A percentile compares a stretch with the other conserved stretches of the same genome.
Evolutionary conservation across 768 basidiomycete genomes (phyloP).

Genomic region (Russula griseocarnosa): DNA sequence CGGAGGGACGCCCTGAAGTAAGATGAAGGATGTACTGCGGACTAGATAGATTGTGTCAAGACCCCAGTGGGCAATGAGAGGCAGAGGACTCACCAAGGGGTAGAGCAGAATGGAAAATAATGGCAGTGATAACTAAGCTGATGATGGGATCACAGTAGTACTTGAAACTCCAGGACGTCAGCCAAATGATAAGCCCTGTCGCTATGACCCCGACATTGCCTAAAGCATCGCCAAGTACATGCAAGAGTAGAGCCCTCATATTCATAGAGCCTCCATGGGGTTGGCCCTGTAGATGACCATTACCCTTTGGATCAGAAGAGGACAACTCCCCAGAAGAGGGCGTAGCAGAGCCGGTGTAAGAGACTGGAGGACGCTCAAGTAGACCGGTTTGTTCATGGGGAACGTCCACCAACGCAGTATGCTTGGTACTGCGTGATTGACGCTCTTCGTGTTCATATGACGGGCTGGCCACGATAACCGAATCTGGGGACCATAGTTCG

Average conservation of each 20-base stretch:
- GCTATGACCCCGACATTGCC: constrained; percentile 98
- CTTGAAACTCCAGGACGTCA: constrained; percentile 77
- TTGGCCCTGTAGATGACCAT: constrained; percentile 36
- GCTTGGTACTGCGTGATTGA: background rate
- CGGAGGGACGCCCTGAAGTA: constrained; percentile 90
- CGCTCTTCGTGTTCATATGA: constrained; percentile 18
- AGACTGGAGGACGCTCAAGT: constrained; percentile 15
- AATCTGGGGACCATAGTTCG: constrained; percentile 19
- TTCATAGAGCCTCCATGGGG: constrained; percentile 82
- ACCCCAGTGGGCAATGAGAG: constrained; percentile 6
- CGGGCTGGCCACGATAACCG: constrained; percentile 1
- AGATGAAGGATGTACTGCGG: constrained; percentile 88
- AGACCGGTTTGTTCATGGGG: constrained; percentile 44
- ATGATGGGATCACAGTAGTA: constrained; percentile 92
- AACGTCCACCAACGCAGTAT: background rate
- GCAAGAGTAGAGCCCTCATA: constrained; percentile 92
- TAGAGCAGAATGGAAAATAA: constrained; percentile 93
- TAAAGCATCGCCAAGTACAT: constrained; percentile 94
- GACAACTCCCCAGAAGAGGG: constrained; percentile 3
- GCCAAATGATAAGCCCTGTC: constrained; percentile 93
- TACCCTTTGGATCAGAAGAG: constrained; percentile 26
- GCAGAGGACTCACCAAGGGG: constrained; percentile 63
- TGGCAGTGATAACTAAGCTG: constrained; percentile 88
- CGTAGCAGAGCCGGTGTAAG: background rate
- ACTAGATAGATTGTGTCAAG: constrained; percentile 42